phyloP scores from a whole-genome alignment of 1,284 basidiomycete species.

The Puccinia hordei region DNA sequence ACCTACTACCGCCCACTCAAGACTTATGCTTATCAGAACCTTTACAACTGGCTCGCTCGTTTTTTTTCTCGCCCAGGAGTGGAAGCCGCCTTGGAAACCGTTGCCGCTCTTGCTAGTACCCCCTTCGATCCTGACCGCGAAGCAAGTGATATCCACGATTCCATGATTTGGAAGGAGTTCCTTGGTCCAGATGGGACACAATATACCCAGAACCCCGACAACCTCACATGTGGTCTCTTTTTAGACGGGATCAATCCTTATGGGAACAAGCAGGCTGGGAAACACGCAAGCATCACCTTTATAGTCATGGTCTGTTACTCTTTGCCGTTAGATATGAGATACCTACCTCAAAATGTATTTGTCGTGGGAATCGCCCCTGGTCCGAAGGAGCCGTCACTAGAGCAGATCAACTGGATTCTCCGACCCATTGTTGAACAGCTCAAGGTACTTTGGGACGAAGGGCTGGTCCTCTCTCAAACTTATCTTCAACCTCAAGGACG shows the following conservation, averaged over 20 bases:
- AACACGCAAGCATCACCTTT: no score
- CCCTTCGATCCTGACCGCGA: not conserved
- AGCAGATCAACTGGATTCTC: slow-evolving; percentile 58
- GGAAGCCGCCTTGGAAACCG: no score
- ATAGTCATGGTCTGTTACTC: no score
- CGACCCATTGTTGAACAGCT: slow-evolving; percentile 57
- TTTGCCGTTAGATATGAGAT: no score
- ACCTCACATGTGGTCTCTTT: no score
- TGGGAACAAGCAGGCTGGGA: no score
- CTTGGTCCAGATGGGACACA: no score
- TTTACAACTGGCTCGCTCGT: slow-evolving; percentile 26
- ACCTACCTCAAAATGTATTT: slow-evolving; percentile 60
- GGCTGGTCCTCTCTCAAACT: no score
- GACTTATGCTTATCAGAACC: slow-evolving; percentile 10
- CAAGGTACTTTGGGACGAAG: no score
- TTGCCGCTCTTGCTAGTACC: not conserved
- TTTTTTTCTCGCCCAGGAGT: slow-evolving; percentile 20
- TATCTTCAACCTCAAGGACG: no score
- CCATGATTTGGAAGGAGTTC: slow-evolving; percentile 12
- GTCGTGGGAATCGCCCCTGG: slow-evolving; percentile 60
- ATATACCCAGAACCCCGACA: no score
- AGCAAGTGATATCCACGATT: slow-evolving; percentile 8
- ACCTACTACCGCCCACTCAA: not conserved
- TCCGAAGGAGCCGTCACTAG: slow-evolving; percentile 51
- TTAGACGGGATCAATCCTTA: no score